Base-by-base conservation (phyloP, 1,284 basidiomycete species). In the Tetrapyrgos nigripes region DNA sequence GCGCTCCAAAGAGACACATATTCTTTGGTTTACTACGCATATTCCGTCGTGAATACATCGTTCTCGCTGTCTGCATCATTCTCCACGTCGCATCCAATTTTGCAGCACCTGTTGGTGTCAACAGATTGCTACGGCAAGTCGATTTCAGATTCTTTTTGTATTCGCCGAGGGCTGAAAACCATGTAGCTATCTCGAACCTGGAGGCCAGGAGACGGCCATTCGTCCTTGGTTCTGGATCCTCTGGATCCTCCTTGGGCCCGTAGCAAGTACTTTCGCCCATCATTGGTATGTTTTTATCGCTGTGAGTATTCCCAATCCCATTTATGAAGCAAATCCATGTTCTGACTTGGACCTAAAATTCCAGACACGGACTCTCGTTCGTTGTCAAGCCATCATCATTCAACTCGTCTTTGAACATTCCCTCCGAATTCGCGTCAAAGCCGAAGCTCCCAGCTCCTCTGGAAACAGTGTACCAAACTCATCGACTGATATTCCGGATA, bases 211-310 rank as follows among this genome's bases (percentile, higher is more conserved):
- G 21, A 72, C 76, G 1, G 64, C 62, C 2, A 68, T 83, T 21
- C 73, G 76, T 11, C 84, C 83, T 0, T 84, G 79, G 82, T 80
- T 91, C 21, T 92, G 90, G 89, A 81, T 91, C 35, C 47, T 74
- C 2, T 76, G 81, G 67, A 77, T 92, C 9, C 86, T 89, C 69
- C 19, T 86, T 2, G 88, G 85, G 8, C 87, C 87, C 2, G 66
- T 83, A 11, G 29, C 79, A 47, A 73, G 73, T 17, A 75, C 76
- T 3, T 51, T 78, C 10, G 68, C 67, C 10, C 70, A 76, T 47
- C 76, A 80, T 50, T 73, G 68, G 67, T 79, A 75, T 57, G 70
- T 77, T 29, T 78, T 74, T 59, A 59, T 77, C 28, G 66, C 67
- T 2, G 73, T 75, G 57, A 58, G 71, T 62, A n/a, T 19, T 17